These are phyloP conservation scores for Trametopsis cervina DNA, from an alignment of 768 basidiomycete genomes.

Conservation along the genomic window DNA sequence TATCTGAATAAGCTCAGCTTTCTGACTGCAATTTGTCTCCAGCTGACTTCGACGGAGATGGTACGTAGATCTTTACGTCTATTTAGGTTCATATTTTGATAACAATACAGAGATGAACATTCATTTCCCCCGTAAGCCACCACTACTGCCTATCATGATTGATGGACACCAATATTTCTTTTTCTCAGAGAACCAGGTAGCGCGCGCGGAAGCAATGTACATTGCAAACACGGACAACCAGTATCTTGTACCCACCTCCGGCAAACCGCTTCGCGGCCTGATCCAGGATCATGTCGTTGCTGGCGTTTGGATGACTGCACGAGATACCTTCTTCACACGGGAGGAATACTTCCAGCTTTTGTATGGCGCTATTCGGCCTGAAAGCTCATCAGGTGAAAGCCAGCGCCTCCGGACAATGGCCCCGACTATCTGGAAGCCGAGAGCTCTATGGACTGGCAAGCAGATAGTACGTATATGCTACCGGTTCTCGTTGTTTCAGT, in stretches of 20 bases:
- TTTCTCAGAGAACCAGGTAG: conserved; percentile 79
- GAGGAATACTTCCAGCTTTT: conserved; percentile 96
- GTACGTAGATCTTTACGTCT: conserved; percentile 31
- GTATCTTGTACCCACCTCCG: conserved; percentile 98
- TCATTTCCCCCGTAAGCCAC: conserved; percentile 87
- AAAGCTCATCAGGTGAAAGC: conserved; percentile 56
- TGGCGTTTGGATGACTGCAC: conserved; percentile 98
- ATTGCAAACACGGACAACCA: conserved; percentile 99
- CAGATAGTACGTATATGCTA: conserved; percentile 63
- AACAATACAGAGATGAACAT: conserved; percentile 87
- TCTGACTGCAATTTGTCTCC: background rate
- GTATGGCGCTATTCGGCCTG: conserved; percentile 89
- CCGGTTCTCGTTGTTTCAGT: background rate
- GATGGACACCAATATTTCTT: conserved; percentile 4
- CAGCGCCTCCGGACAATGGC: conserved; percentile 75
- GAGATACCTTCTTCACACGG: conserved; percentile 89
- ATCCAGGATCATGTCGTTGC: conserved; percentile 99
- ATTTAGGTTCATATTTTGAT: background rate
- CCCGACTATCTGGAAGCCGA: conserved; percentile 89
- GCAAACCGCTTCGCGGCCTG: conserved; percentile 92
- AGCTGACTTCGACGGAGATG: conserved; percentile 94
- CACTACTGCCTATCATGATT: background rate
- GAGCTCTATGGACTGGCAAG: conserved; percentile 94
- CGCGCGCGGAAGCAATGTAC: conserved; percentile 87
- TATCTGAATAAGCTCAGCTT: no score